Base-by-base conservation (phyloP, 805 yeast species). In the Yarrowia osloensis region DNA sequence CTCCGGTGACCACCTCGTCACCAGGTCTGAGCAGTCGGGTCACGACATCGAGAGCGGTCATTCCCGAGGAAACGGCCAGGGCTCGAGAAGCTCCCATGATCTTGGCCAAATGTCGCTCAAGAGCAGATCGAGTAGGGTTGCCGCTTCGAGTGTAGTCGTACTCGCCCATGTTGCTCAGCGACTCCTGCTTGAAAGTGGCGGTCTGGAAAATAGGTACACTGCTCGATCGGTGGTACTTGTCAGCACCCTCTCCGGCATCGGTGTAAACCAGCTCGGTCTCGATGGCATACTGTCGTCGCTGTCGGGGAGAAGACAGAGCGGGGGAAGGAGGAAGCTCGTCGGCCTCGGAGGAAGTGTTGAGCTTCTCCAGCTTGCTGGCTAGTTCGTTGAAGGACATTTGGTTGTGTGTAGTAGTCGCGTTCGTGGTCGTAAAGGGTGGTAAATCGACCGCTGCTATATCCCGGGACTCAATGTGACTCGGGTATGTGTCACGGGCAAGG, bases 1-100 rank as follows among this genome's bases (percentile, higher is more conserved):
- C 95, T 65, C 98, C 98, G 5, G 97, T 97, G 71, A 93, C 85
- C 37, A 93, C 93, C 76, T 90, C 91, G 75, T 90, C 96, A n/a
- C 93, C 92, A 1, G 97, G 94, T 44, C 73, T 73, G 69, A 92
- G 81, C 62, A 89, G 79, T 52, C 96, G 83, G 46, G 90, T 83
- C 67, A 93, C 88, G 33, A 91, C 93, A 75, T 94, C 98, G 70
- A 91, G 80, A 67, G 96, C 92, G 2, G 96, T 88, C 98, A 93
- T 93, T 28, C 98, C 98, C 57, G 92, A 86, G 59, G 92, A 86
- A 12, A 92, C 96, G 4, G 96, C 97, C 73, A 84, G 88, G 0
- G 91, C 86, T 61, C 88, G 83, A 31, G 83, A 78, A n/a, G 96
- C 93, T 72, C 84, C 84, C 88, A 91, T 91, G 71, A 93, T 83